phyloP scores from a whole-genome alignment of 805 yeast species.

The Lachancea dasiensis region DNA sequence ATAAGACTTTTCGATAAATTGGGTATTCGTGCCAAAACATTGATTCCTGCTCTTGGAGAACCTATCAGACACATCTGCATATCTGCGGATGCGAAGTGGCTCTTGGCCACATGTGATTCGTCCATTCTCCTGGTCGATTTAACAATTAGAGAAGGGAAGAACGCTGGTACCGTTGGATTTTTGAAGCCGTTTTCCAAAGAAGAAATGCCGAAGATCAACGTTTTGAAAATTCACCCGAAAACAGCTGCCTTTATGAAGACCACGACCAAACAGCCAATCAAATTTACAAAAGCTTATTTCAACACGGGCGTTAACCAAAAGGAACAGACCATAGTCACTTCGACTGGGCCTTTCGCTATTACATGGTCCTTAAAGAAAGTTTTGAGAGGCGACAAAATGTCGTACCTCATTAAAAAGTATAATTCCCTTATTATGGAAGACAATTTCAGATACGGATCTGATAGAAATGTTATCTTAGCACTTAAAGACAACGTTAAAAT shows the following conservation, averaged over 20 bases:
- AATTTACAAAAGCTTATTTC: constrained; percentile 71
- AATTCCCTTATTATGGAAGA: constrained; percentile 61
- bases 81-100: constrained; percentile 75
- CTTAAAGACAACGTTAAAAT: constrained; percentile 70
- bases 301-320: constrained; percentile 60
- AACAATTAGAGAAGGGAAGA: constrained; percentile 53
- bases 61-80: constrained; percentile 59
- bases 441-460: constrained; percentile 70
- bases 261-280: constrained; percentile 42
- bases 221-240: constrained; percentile 63
- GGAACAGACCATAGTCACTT: constrained; percentile 68
- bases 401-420: constrained; percentile 62
- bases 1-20: constrained; percentile 65
- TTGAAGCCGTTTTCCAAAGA: constrained; percentile 56
- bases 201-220: constrained; percentile 61
- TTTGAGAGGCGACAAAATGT: constrained; percentile 44
- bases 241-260: constrained; percentile 58
- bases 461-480: constrained; percentile 65
- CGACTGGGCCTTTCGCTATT: constrained; percentile 77
- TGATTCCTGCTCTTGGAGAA: constrained; percentile 80
- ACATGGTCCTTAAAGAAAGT: constrained; percentile 70
- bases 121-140: constrained; percentile 68
- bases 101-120: constrained; percentile 71
- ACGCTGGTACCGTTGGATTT: constrained; percentile 59
- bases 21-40: constrained; percentile 72